Base-by-base conservation (phyloP, 371 early-diverging fungal genomes). In the Choanephora cucurbitarum region DNA sequence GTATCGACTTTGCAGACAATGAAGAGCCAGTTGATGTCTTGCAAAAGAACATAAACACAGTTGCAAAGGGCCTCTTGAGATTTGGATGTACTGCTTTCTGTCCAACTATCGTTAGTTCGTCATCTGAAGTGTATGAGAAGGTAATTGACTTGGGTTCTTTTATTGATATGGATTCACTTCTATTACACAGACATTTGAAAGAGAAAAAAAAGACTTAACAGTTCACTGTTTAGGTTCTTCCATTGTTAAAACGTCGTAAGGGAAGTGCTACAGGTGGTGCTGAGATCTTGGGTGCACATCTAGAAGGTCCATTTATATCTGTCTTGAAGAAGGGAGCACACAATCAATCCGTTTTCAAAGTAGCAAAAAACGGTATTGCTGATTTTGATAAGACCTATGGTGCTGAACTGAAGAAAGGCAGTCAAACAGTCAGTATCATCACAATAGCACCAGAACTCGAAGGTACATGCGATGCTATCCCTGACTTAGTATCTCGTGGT, bases 291-390 rank as follows among this genome's bases (percentile, higher is more conserved):
- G 93, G 88, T 17, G 91, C 90, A 8, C 94, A 93, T 67, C 65
- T 91, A 15, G 94, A 93, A 67, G 93, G 93, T 2, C 92, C 93
- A 17, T 93, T 93, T 65, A 89, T 92, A 47, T 80, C 77, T 6
- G 53, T 51, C 1, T 61, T 67, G 24, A 78, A 78, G 37, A 87
- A 86, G 52, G 94, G 94, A 32, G 93, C 92, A 0, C 94, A 94
- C 55, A 84, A 92, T 39, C 70, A 82, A 49, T 69, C 66, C n/a
- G 84, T 84, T 3, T 76, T 94, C 42, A 81, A 77, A 44, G 48
- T 51, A 17, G 91, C 91, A 11, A 71, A 78, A 55, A 76, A 83
- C 57, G 92, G 93, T 15, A 78, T 88, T 15, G 51, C 55, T 2
- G 91, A 89, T 53, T 79, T 94, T 52, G 82, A 88, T 49, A 81